Evolutionary conservation across 306 rosid genomes (phyloP), one percentile per base, ranked within the genome.

Genomic region (Pterocarpus santalinus): DNA sequence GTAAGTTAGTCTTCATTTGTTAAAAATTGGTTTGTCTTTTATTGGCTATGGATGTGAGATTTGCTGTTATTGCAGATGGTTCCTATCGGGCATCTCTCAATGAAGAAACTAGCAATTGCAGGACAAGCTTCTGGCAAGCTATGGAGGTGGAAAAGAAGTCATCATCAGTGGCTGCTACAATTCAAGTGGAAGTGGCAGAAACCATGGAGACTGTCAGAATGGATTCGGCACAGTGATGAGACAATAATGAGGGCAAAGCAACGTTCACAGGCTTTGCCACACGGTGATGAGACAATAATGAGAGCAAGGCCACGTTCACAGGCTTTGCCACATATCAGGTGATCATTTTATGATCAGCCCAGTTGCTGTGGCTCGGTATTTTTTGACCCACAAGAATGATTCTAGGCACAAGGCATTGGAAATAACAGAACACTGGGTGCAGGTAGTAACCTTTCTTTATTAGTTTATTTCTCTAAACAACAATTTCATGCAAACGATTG

Each of bases 101-200:
- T 84, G 89, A 94, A 91, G 85, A 96, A 96, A 81, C 76, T 96
- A 76, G 93, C 91, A 81, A 89, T 80, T 61, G 87, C 86, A 17
- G 99, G 99, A 78, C 97, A 92, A 72, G 86, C 88, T 79, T 85
- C 94, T 57, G 99, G 98, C 74, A 96, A 92, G 90, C 83, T 96
- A 76, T 96, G 99, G 99, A 94, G 97, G 79, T 96, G 99, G 99
- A 96, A 96, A 82, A 92, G 99, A 92, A 96, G 99, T 73, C 99
- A 96, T 89, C 99, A 96, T 79, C 99, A 92, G 58, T 96, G 99
- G 98, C 90, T 93, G 17, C 60, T 96, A 35, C 98, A 96, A 80
- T 96, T 96, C 82, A 96, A 94, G 73, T 96, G 99, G 99, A 96
- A 92, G 75, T 96, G 99, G 99, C 99, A 96, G 85, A 96, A 96